Evolutionary conservation across 1,139 yeast species (phyloP).

Genomic region (Nakaseomyces kungkrabaensis): DNA sequence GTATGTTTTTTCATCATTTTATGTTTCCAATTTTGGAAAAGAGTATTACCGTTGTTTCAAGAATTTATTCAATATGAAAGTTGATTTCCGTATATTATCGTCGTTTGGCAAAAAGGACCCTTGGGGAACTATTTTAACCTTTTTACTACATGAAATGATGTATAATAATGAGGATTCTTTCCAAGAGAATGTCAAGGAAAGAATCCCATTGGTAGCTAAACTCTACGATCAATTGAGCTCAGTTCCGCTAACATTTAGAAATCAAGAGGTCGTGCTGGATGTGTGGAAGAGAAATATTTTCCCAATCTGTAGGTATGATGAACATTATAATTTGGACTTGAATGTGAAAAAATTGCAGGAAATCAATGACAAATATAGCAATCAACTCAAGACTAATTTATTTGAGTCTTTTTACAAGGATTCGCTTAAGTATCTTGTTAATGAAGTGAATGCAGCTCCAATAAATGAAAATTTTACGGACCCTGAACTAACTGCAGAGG

Average conservation of each 20-base stretch:
- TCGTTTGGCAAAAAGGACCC: slow-evolving; percentile 17
- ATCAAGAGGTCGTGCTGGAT: neutral
- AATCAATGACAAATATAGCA: neutral
- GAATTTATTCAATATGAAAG: slow-evolving; percentile 24
- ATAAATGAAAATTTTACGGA: neutral
- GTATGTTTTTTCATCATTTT: slow-evolving; percentile 19
- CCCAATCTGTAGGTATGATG: slow-evolving; percentile 1
- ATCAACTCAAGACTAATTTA: neutral
- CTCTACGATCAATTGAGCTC: slow-evolving; percentile 8
- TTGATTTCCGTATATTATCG: slow-evolving; percentile 21
- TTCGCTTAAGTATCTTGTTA: neutral
- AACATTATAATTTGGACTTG: neutral
- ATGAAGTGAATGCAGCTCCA: neutral
- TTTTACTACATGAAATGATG: slow-evolving; percentile 14
- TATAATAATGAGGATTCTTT: slow-evolving; percentile 5
- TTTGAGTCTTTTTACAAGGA: slow-evolving; percentile 1
- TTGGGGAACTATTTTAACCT: slow-evolving; percentile 20
- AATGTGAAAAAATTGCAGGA: neutral
- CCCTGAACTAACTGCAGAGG: neutral
- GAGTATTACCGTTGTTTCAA: slow-evolving; percentile 25
- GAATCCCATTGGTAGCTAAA: slow-evolving; percentile 5
- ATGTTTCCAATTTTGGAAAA: slow-evolving; percentile 24
- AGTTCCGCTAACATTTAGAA: neutral
- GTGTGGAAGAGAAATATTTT: neutral
- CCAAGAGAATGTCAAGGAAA: neutral